A percentile compares a stretch with the other conserved stretches of the same genome.
Evolutionary conservation across 306 rosid species (phyloP).

Genomic region (Trichosanthes truncata): DNA sequence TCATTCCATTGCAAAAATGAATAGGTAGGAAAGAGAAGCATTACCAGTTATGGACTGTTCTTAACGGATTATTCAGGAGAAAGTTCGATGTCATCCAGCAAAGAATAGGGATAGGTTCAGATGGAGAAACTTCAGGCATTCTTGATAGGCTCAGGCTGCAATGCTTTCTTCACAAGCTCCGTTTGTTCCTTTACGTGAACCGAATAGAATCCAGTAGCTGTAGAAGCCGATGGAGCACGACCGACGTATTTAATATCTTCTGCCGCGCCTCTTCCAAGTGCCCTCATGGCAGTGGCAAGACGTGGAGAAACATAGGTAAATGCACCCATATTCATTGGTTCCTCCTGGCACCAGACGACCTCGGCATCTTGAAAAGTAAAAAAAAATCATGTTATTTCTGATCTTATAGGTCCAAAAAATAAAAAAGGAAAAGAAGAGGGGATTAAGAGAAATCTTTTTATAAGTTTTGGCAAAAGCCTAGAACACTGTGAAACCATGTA

Average conservation of each 20-base stretch:
- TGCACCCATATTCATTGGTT: slow-evolving; percentile 98
- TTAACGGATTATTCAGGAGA: background rate
- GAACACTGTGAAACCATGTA: background rate
- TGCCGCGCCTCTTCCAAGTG: slow-evolving; percentile 51
- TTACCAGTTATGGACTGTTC: background rate
- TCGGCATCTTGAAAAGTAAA: slow-evolving; percentile 63
- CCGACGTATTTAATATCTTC: slow-evolving; percentile 73
- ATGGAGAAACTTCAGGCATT: slow-evolving; percentile 14
- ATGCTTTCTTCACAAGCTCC: slow-evolving; percentile 67
- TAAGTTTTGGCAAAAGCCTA: background rate
- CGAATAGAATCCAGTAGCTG: slow-evolving; percentile 77
- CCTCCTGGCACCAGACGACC: slow-evolving; percentile 96
- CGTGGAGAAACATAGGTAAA: slow-evolving; percentile 60
- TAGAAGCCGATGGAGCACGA: slow-evolving; percentile 87
- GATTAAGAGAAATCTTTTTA: background rate
- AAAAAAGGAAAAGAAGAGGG: no score
- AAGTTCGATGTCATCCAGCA: background rate
- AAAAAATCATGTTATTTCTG: background rate
- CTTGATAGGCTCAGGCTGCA: slow-evolving; percentile 50
- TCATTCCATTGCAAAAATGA: background rate
- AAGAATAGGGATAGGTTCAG: background rate
- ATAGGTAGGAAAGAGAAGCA: background rate
- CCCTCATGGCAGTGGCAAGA: slow-evolving; percentile 65
- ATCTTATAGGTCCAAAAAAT: background rate
- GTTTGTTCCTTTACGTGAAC: slow-evolving; percentile 83